Evolutionary conservation across 2,329 filamentous ascomycete species (phyloP).

Genomic region (Rhexocercosporidium sp.): DNA sequence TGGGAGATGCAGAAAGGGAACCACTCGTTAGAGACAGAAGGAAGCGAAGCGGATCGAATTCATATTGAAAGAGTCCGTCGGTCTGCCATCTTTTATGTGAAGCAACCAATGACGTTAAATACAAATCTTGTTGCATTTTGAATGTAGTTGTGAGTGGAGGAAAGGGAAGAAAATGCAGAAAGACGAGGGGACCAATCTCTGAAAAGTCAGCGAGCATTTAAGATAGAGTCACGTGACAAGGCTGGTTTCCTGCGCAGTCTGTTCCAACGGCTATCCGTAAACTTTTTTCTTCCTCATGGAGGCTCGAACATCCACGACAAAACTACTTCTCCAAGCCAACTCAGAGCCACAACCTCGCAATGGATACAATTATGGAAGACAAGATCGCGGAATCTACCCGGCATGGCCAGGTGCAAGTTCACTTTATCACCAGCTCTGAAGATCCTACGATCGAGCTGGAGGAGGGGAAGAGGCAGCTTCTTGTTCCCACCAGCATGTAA

Average conservation of each 20-base stretch:
- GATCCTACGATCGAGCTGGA: conserved; percentile 61
- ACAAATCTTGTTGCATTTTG: too few species aligned
- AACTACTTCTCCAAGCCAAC: background rate
- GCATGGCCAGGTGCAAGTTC: conserved; percentile 64
- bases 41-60: too few species aligned
- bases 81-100: too few species aligned
- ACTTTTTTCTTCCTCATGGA: conserved; percentile 13
- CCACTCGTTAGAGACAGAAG: too few species aligned
- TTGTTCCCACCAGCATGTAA: conserved; percentile 62
- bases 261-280: conserved; percentile 7
- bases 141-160: too few species aligned
- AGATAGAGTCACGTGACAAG: conserved; percentile 10
- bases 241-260: background rate
- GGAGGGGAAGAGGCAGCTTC: conserved; percentile 64
- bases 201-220: too few species aligned
- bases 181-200: too few species aligned
- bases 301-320: background rate
- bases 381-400: conserved; percentile 22
- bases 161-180: too few species aligned
- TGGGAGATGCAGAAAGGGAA: too few species aligned
- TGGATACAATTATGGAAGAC: conserved; percentile 31
- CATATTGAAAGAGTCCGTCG: too few species aligned
- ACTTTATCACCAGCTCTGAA: conserved; percentile 68
- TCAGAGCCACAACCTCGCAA: background rate
- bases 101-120: too few species aligned